Percentiles rank a stretch among this genome's conserved stretches.
These are phyloP conservation scores for Crucihimalaya himalaica DNA, from an alignment of 345 rosid genomes.

Conservation along the genomic window DNA sequence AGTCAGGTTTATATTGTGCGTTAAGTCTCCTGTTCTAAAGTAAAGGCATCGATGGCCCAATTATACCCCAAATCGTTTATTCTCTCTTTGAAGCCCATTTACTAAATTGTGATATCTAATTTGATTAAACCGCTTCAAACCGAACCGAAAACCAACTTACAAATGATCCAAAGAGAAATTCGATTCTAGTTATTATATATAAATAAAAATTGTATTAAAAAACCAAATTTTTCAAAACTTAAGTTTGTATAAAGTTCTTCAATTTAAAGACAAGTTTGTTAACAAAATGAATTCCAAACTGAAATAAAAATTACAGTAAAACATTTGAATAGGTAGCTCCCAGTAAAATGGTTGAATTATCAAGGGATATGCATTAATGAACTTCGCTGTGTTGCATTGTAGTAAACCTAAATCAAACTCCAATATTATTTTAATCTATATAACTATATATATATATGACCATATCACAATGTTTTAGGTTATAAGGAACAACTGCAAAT, in stretches of 20 bases:
- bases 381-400: background rate
- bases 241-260: background rate
- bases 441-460: constrained; percentile 4
- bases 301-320: too few species aligned
- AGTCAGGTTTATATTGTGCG: too few species aligned
- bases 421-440: constrained; percentile 16
- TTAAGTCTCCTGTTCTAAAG: too few species aligned
- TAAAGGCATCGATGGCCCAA: constrained; percentile 11
- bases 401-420: background rate
- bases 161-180: background rate
- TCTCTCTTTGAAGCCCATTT: background rate
- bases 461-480: constrained; percentile 20
- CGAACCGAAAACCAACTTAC: background rate
- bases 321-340: too few species aligned
- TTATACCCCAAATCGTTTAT: background rate
- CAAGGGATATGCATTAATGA: too few species aligned
- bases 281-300: too few species aligned
- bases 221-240: background rate
- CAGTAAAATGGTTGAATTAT: too few species aligned
- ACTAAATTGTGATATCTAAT: background rate
- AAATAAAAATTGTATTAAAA: background rate
- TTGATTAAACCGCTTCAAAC: constrained; percentile 9
- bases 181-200: background rate
- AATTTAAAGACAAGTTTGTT: too few species aligned
- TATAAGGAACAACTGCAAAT: background rate